Conservation (phyloP, 495 filamentous ascomycete genomes). For the Chaetomium fimeti region DNA sequence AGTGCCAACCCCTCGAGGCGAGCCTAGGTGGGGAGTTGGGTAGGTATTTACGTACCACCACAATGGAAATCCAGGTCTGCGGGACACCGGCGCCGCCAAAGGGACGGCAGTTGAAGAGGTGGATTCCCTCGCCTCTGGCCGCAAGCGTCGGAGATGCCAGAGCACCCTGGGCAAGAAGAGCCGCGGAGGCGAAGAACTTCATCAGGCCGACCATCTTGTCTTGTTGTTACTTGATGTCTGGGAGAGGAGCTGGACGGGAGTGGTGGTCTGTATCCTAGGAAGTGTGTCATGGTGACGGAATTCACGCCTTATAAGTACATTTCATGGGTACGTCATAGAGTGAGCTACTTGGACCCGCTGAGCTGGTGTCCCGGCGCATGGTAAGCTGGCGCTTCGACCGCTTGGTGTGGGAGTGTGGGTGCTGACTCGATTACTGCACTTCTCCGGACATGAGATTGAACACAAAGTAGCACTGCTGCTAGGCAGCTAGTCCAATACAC, state of each 20-base stretch:
- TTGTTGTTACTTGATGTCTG: background rate
- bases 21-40: too few relatives aligned
- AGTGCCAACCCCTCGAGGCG: too few relatives aligned
- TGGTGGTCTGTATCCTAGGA: background rate
- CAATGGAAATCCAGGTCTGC: slow-evolving; percentile 15
- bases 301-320: background rate
- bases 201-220: slow-evolving; percentile 4
- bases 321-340: background rate
- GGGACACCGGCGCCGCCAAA: background rate
- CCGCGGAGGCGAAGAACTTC: slow-evolving; percentile 4
- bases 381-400: background rate
- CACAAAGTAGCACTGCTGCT: background rate
- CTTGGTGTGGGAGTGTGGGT: background rate
- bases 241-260: background rate
- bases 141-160: slow-evolving; percentile 8
- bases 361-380: background rate
- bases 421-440: background rate
- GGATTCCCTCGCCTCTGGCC: slow-evolving; percentile 10
- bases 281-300: background rate
- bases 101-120: slow-evolving; percentile 17
- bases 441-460: too few relatives aligned
- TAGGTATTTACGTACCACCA: slow-evolving; percentile 1
- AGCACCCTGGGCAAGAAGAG: background rate
- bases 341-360: too few relatives aligned
- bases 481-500: background rate